Evolutionary conservation across 345 rosid species (phyloP), one percentile per base, ranked within the genome.

Genomic region (Acer negundo): DNA sequence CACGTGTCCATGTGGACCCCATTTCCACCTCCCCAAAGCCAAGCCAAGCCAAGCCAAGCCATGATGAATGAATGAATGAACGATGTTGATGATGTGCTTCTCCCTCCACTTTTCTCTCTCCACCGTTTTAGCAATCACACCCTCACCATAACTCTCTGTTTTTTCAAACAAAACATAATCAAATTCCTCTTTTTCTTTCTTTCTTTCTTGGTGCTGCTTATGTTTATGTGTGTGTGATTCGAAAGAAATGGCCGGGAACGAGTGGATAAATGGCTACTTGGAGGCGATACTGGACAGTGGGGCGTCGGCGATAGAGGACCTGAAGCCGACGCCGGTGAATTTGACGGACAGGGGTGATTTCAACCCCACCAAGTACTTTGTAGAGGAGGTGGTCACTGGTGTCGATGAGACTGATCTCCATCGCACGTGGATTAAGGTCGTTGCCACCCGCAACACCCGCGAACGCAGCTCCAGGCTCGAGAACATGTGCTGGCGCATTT

Each of bases 401-500:
- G 97, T 96, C 49, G 99, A 96, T 72, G 99, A 96, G 81, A 88
- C 94, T 55, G 98, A 96, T 83, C 82, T 96, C 38, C 89, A 96
- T 28, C 82, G 97, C 63, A 93, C 99, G 26, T 96, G 99, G 99
- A 80, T 96, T 70, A 96, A 96, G 89, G 99, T 93, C 6, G 97
- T 92, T 5, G 98, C 99, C 69, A 95, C 98, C 53, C 92, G 99
- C 46, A 93, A 91, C 80, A 87, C 93, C 22, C 93, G 98, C 62
- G 99, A 95, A 80, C 94, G 99, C 16, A 92, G 94, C 89, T 90
- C 96, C 62, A 82, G 99, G 59, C 93, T 95, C 59, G 99, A 95
- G 93, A 95, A 95, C 79, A 95, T 95, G 99, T 95, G 99, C 72
- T 95, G 98, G 99, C 92, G 99, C 67, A 95, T 95, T 46, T 95